phyloP scores from a whole-genome alignment of 2,329 filamentous ascomycete genomes.

The Penicillium psychrosexuale region DNA sequence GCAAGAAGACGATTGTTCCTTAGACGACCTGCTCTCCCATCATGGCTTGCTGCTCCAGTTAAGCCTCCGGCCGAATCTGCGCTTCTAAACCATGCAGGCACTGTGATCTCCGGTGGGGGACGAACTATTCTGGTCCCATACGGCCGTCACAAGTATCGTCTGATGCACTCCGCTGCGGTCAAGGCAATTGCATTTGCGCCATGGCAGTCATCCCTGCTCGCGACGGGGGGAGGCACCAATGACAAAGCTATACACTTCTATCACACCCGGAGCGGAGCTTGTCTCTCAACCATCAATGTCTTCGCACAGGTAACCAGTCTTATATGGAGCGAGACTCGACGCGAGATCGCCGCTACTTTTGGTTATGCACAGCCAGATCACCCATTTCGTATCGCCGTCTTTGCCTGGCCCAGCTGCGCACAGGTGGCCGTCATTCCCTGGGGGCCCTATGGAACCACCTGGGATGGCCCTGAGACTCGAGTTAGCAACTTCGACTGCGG shows the following conservation, averaged over 20 bases:
- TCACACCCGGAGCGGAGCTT: constrained; percentile 77
- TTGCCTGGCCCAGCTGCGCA: constrained; percentile 88
- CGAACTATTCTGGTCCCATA: constrained; percentile 50
- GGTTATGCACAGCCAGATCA: constrained; percentile 91
- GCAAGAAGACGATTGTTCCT: constrained; percentile 23
- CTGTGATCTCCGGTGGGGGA: constrained; percentile 31
- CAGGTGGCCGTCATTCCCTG: constrained; percentile 83
- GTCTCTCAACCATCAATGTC: constrained; percentile 85
- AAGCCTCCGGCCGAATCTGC: constrained; percentile 17
- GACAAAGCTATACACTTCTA: constrained; percentile 97
- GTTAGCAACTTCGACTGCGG: constrained; percentile 36
- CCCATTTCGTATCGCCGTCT: constrained; percentile 82
- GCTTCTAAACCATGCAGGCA: constrained; percentile 27
- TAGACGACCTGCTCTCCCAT: constrained; percentile 26
- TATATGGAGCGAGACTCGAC: constrained; percentile 80
- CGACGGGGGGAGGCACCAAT: constrained; percentile 88
- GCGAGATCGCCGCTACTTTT: constrained; percentile 90
- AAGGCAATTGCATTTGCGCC: constrained; percentile 97
- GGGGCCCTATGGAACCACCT: constrained; percentile 55
- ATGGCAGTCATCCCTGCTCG: constrained; percentile 82
- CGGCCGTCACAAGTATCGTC: constrained; percentile 66
- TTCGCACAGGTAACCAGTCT: constrained; percentile 90
- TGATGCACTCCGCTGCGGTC: constrained; percentile 79
- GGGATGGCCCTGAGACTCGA: constrained; percentile 26
- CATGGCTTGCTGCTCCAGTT: constrained; percentile 23